phyloP scores from a whole-genome alignment of 1,284 basidiomycete genomes.

The Stygiomarasmius scandens region DNA sequence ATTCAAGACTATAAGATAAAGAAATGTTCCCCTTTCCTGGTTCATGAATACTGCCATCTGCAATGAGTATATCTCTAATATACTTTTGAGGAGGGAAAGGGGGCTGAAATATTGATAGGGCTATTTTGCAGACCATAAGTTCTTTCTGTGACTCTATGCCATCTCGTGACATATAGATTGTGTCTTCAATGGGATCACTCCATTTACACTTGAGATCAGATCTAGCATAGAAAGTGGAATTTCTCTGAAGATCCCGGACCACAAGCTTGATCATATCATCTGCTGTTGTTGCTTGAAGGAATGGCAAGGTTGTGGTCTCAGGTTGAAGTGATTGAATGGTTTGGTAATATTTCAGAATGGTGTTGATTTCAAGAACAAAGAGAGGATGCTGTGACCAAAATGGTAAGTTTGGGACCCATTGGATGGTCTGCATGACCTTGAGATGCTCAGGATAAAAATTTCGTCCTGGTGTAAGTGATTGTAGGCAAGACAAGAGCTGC shows the following conservation, averaged over 20 bases:
- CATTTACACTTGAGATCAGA: not conserved
- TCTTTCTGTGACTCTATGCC: not conserved
- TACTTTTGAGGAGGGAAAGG: not conserved
- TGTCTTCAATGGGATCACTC: not conserved
- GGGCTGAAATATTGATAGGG: not conserved
- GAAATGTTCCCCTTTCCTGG: not conserved
- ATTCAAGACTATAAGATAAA: constrained; percentile 6
- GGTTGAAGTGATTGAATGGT: constrained; percentile 19
- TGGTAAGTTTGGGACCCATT: constrained; percentile 32
- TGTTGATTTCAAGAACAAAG: constrained; percentile 19
- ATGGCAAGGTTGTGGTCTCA: not conserved
- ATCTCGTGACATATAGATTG: not conserved
- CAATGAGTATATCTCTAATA: not conserved
- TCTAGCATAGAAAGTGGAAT: constrained; percentile 1
- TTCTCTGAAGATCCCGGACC: not conserved
- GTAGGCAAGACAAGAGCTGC: constrained; percentile 35
- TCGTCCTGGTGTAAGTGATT: constrained; percentile 35
- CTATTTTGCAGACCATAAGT: not conserved
- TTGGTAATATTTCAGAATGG: constrained; percentile 23
- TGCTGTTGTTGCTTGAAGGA: not conserved
- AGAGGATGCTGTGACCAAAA: constrained; percentile 28
- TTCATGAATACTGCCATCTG: not conserved
- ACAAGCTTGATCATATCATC: not conserved
- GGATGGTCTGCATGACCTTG: constrained; percentile 39
- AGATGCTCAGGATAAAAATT: constrained; percentile 42